phyloP scores from a whole-genome alignment of 495 filamentous ascomycete genomes.

The Trichoderma gamsii region DNA sequence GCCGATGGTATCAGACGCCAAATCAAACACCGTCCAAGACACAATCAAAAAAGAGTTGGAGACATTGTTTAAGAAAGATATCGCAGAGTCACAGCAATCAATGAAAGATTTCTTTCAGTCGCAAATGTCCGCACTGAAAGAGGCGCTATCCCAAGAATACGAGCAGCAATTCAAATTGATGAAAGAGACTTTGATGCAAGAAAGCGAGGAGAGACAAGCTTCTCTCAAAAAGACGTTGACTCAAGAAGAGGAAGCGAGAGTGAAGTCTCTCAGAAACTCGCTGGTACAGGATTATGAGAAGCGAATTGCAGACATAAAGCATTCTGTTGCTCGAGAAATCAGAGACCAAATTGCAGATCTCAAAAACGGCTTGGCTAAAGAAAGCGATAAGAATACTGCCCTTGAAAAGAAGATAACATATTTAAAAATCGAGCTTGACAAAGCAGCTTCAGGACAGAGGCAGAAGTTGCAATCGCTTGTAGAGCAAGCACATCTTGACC shows the following conservation, averaged over 20 bases:
- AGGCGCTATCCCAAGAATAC: background rate
- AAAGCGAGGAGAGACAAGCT: background rate
- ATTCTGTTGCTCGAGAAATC: background rate
- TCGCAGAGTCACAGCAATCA: background rate
- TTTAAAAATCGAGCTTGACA: background rate
- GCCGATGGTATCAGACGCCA: background rate
- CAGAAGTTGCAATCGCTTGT: background rate
- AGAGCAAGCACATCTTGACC: background rate
- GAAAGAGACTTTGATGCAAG: background rate
- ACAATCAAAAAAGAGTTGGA: background rate
- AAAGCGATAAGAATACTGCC: background rate
- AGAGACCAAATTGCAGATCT: background rate
- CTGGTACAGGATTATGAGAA: background rate
- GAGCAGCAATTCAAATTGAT: background rate
- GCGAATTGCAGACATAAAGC: background rate
- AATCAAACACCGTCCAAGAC: background rate
- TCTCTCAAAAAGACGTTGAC: background rate
- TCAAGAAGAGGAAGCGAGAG: background rate
- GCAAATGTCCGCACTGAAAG: background rate
- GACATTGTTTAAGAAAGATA: background rate
- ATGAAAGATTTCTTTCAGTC: background rate
- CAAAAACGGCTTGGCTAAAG: background rate
- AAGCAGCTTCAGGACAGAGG: background rate
- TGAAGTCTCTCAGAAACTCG: background rate
- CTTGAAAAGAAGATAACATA: background rate